A percentile compares a stretch with the other conserved stretches of the same genome.
phyloP scores from a whole-genome alignment of 169 alveolate genomes.

The Plasmodium malariae region DNA sequence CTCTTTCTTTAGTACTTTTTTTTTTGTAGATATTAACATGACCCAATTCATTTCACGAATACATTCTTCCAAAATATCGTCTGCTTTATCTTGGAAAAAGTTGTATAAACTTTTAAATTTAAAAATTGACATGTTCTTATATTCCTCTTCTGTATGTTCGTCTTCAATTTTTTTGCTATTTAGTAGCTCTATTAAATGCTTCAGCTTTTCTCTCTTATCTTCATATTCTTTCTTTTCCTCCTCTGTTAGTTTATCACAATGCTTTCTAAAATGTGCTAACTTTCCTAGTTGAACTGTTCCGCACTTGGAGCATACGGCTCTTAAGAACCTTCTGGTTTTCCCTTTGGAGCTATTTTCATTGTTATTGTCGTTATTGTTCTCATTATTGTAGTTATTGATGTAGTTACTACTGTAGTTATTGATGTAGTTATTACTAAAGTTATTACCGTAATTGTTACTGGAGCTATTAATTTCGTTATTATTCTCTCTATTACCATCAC shows the following conservation, averaged over 20 bases:
- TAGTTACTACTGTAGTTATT: too few species aligned
- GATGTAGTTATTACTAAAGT: slow-evolving; percentile 11
- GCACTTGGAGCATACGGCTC: slow-evolving; percentile 85
- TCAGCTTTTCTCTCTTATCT: slow-evolving; percentile 77
- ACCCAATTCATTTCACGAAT: slow-evolving; percentile 76
- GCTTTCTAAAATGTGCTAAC: slow-evolving; percentile 83
- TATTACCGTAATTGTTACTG: slow-evolving; percentile 3
- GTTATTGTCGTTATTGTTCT: slow-evolving; percentile 21
- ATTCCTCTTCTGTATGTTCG: slow-evolving; percentile 64
- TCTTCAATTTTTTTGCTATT: slow-evolving; percentile 31
- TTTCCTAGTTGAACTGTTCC: slow-evolving; percentile 76
- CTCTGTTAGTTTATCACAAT: slow-evolving; percentile 83
- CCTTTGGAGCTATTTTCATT: slow-evolving; percentile 10
- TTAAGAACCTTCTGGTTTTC: slow-evolving; percentile 63
- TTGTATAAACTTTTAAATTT: slow-evolving; percentile 81
- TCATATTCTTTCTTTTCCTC: slow-evolving; percentile 85
- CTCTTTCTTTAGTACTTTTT: slow-evolving; percentile 40
- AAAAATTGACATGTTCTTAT: slow-evolving; percentile 74
- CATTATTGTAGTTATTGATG: too few species aligned
- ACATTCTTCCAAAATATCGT: slow-evolving; percentile 78
- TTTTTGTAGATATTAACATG: slow-evolving; percentile 57
- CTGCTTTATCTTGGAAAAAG: slow-evolving; percentile 80
- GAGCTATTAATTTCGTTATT: not conserved
- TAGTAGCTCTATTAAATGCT: slow-evolving; percentile 38
- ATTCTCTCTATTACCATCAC: slow-evolving; percentile 26